Conservation (phyloP, 495 filamentous ascomycete genomes). For the Elaphomyces granulatus region DNA sequence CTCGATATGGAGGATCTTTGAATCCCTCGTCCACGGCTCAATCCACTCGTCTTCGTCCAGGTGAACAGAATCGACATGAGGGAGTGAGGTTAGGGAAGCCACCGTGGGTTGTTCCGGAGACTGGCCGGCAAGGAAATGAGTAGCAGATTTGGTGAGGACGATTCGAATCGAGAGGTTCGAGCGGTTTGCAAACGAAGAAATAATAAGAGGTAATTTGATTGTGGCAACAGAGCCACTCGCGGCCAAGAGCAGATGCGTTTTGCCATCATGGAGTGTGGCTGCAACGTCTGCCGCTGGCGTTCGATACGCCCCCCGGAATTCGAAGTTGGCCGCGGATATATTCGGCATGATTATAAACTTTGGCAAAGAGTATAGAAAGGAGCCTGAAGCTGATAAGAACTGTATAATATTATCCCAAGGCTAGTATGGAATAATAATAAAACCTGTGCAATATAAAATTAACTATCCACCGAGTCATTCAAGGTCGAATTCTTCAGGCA, state of each 20-base stretch:
- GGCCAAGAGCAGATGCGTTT: slow-evolving; percentile 65
- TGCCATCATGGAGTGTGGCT: slow-evolving; percentile 35
- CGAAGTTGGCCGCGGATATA: slow-evolving; percentile 6
- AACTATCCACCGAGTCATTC: too few species aligned
- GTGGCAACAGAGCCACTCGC: slow-evolving; percentile 56
- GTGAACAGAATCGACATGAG: slow-evolving; percentile 49
- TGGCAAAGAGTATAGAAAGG: too few species aligned
- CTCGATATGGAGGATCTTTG: slow-evolving; percentile 57
- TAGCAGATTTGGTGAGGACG: slow-evolving; percentile 48
- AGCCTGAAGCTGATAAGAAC: too few species aligned
- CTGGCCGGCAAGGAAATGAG: slow-evolving; percentile 51
- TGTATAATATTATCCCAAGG: too few species aligned
- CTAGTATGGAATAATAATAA: too few species aligned
- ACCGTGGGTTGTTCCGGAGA: slow-evolving; percentile 47
- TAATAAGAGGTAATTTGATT: slow-evolving; percentile 61
- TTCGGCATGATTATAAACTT: too few species aligned
- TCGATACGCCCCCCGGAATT: slow-evolving; percentile 7
- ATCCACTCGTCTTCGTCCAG: slow-evolving; percentile 59
- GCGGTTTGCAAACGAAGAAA: slow-evolving; percentile 36
- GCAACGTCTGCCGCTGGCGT: slow-evolving; percentile 2
- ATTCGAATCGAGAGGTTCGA: slow-evolving; percentile 51
- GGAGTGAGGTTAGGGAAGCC: slow-evolving; percentile 27
- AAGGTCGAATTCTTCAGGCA: too few species aligned
- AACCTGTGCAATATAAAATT: too few species aligned
- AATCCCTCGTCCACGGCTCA: slow-evolving; percentile 44